These are phyloP conservation scores for Termitomyces sp. DNA, from an alignment of 768 basidiomycete genomes.

Conservation along the genomic window DNA sequence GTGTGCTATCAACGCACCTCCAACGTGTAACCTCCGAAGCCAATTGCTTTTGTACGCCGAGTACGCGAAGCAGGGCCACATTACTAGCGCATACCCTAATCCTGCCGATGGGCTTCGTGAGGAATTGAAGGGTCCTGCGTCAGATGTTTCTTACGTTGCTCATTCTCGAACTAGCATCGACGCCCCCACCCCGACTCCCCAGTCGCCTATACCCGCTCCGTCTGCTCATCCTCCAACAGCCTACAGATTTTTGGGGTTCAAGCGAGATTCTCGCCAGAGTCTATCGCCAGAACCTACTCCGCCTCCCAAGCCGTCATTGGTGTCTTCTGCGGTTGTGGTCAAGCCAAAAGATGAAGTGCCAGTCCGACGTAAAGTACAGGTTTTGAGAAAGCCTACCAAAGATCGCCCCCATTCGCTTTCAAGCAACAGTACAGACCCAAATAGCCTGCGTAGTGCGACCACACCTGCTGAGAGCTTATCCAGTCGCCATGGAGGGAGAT, in stretches of 20 bases:
- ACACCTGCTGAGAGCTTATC: constrained; percentile 32
- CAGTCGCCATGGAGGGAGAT: constrained; percentile 18
- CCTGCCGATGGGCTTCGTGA: constrained; percentile 44
- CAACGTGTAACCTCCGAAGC: constrained; percentile 78
- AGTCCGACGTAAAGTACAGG: constrained; percentile 5
- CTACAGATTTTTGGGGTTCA: constrained; percentile 66
- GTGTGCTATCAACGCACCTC: constrained; percentile 69
- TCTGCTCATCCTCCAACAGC: constrained; percentile 49
- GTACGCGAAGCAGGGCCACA: constrained; percentile 67
- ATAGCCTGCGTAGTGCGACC: constrained; percentile 47
- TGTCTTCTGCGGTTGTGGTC: neutral
- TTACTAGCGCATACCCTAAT: constrained; percentile 49
- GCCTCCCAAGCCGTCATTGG: constrained; percentile 23
- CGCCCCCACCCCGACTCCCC: constrained; percentile 26
- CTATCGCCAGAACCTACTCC: constrained; percentile 40
- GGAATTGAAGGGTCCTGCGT: constrained; percentile 42
- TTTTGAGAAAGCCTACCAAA: constrained; percentile 10
- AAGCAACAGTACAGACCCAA: constrained; percentile 47
- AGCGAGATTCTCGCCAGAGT: constrained; percentile 54
- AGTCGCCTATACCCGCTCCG: constrained; percentile 24
- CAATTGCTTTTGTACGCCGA: constrained; percentile 78
- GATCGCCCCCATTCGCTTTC: constrained; percentile 53
- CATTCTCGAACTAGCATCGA: constrained; percentile 50
- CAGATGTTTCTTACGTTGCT: constrained; percentile 53
- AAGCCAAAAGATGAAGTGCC: constrained; percentile 9